Conservation (phyloP, 805 yeast genomes). For the Hanseniaspora lachancei region DNA sequence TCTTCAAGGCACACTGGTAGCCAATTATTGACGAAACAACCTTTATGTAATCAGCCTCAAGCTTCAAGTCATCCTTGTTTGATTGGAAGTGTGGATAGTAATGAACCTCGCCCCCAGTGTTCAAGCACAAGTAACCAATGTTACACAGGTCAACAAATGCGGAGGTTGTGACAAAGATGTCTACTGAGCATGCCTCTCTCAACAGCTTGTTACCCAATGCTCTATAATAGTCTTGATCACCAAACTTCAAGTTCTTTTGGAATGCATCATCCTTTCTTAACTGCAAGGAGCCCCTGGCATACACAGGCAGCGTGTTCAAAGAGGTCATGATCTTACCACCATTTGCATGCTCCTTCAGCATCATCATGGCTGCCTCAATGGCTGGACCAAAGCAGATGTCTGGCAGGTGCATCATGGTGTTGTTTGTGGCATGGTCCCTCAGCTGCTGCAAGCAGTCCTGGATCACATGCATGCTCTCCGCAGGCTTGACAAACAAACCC, state of each 20-base stretch:
- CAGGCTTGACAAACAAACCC: slow-evolving; percentile 73
- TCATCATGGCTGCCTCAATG: slow-evolving; percentile 48
- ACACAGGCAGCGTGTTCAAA: slow-evolving; percentile 57
- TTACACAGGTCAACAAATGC: slow-evolving; percentile 61
- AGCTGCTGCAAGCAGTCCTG: slow-evolving; percentile 49
- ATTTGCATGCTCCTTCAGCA: slow-evolving; percentile 37
- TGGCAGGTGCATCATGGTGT: slow-evolving; percentile 21
- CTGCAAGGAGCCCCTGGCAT: slow-evolving; percentile 65
- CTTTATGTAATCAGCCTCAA: slow-evolving; percentile 47
- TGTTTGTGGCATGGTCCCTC: slow-evolving; percentile 26
- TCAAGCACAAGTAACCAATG: slow-evolving; percentile 46
- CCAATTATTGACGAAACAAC: slow-evolving; percentile 45
- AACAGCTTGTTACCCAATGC: slow-evolving; percentile 46
- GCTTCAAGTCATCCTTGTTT: slow-evolving; percentile 54
- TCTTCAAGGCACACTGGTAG: slow-evolving; percentile 68
- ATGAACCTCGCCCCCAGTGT: slow-evolving; percentile 59
- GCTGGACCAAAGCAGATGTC: slow-evolving; percentile 77
- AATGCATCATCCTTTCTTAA: slow-evolving; percentile 31
- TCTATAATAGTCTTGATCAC: slow-evolving; percentile 50
- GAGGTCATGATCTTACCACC: slow-evolving; percentile 74
- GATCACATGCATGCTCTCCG: slow-evolving; percentile 48
- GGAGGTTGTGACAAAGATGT: slow-evolving; percentile 55
- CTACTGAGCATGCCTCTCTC: slow-evolving; percentile 54
- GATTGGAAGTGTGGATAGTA: slow-evolving; percentile 55
- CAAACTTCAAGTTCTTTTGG: slow-evolving; percentile 37